These are phyloP conservation scores for Parachaetomium inaequale DNA, from an alignment of 495 filamentous ascomycete genomes.

Conservation along the genomic window DNA sequence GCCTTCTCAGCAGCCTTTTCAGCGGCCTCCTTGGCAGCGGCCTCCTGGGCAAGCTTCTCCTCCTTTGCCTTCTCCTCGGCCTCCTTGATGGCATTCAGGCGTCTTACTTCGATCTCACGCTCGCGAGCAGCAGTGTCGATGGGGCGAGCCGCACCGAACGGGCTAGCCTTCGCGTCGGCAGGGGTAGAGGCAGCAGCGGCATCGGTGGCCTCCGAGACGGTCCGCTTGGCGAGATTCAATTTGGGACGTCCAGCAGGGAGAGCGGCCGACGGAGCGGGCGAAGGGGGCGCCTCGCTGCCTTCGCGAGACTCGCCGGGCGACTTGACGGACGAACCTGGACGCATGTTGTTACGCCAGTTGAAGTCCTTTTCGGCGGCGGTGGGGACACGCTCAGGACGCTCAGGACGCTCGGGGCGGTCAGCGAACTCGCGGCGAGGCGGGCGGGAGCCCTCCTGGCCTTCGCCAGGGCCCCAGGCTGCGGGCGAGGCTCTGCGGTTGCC, in stretches of 20 bases:
- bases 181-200: constrained; percentile 45
- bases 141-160: constrained; percentile 85
- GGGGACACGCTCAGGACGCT: constrained; percentile 67
- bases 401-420: constrained; percentile 69
- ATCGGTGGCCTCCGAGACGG: constrained; percentile 67
- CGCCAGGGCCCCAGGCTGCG: constrained; percentile 64
- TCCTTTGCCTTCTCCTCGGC: constrained; percentile 80
- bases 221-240: constrained; percentile 83
- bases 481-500: constrained; percentile 67
- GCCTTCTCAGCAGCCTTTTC: constrained; percentile 70
- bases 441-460: constrained; percentile 63
- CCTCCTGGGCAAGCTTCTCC: constrained; percentile 68
- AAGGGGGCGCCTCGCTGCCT: constrained; percentile 66
- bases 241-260: constrained; percentile 63
- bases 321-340: constrained; percentile 59
- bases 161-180: constrained; percentile 74
- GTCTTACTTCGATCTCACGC: constrained; percentile 84
- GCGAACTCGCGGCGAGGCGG: constrained; percentile 76
- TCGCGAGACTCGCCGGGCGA: constrained; percentile 45
- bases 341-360: constrained; percentile 82
- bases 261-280: constrained; percentile 52
- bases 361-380: constrained; percentile 84
- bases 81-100: constrained; percentile 79
- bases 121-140: constrained; percentile 87
- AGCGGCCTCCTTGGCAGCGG: constrained; percentile 55